Evolutionary conservation across 371 early-diverging fungal species (phyloP).

Genomic region (Saksenaea vasiformis): DNA sequence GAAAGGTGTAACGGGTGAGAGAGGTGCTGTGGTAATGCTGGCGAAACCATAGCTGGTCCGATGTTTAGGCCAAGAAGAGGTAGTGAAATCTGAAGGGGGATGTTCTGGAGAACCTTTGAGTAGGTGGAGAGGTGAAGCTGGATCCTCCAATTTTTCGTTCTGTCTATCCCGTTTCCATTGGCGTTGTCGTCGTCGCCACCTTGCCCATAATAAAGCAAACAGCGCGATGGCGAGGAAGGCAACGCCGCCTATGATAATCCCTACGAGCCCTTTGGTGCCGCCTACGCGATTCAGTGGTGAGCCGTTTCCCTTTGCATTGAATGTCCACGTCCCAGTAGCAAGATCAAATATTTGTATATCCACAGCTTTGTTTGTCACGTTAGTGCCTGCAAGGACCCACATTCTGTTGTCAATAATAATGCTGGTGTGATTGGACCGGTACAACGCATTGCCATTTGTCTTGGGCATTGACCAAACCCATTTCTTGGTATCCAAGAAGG

Average conservation of each 20-base stretch:
- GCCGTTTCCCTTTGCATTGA: not conserved
- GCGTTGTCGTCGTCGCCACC: not conserved
- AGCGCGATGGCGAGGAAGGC: not conserved
- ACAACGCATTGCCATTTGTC: not conserved
- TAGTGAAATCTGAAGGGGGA: not conserved
- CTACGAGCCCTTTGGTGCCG: not conserved
- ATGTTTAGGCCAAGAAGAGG: not conserved
- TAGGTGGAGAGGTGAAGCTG: not conserved
- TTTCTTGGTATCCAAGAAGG: not conserved
- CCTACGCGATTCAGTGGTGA: not conserved
- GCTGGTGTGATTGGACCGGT: not conserved
- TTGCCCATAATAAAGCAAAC: not conserved
- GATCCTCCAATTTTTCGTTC: not conserved
- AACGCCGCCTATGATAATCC: not conserved
- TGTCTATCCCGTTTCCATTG: not conserved
- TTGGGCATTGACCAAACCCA: constrained; percentile 1
- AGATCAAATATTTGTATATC: constrained; percentile 4
- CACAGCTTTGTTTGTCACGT: not conserved
- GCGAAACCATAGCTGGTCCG: not conserved
- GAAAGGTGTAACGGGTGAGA: not conserved
- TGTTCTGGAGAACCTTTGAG: not conserved
- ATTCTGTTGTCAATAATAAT: not conserved
- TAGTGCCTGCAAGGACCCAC: constrained; percentile 3
- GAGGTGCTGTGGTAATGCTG: not conserved
- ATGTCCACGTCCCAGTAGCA: not conserved